Evolutionary conservation across 2,329 filamentous ascomycete species (phyloP), one percentile per base, ranked within the genome.

Genomic region (Aspergillus sp.): DNA sequence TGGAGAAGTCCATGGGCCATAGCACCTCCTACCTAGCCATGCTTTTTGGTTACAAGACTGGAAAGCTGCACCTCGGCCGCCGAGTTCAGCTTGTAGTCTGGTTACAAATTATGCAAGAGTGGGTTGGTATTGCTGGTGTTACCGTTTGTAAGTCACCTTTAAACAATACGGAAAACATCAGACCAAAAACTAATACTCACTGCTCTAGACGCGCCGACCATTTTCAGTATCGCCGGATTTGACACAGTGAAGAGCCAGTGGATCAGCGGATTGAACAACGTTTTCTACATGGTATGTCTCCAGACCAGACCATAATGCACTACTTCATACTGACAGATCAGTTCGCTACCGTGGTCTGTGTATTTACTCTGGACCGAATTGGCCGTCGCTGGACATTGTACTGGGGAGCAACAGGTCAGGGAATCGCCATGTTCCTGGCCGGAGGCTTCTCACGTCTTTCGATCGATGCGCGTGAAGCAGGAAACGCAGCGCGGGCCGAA

Each of bases 71-170:
- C 62, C 87, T 84, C 0, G 88, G 83, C 0, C 80, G 88, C 1
- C 83, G 88, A 6, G 86, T 90, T 0, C 86, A 90, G 65, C 79
- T 90, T 2, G 86, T 88, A 3, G 80, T 90, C 37, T 90, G 87
- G 86, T 77, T 90, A 8, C 86, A 90, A 72, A 87, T 90, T 45
- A 82, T 90, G 67, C 86, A 89, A 66, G 84, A 88, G 64, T 89
- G 86, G 85, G 82, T 86, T 52, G 86, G 87, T 0, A 90, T 90
- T 59, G 86, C 87, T 0, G 87, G 86, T 43, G 85, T 90, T 3
- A 89, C 86, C 0, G 81, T 90, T 37, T 86, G 73, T 75, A 66
- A 50, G 73, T 61, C 41, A 19, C 8, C 39, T n/a, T 40, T 4
- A 6, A n/a, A 35, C 6, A 23, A 21, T 8, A 7, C 33, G 15